Conservation (phyloP, 805 yeast genomes). For the Ascoidea tarda region DNA sequence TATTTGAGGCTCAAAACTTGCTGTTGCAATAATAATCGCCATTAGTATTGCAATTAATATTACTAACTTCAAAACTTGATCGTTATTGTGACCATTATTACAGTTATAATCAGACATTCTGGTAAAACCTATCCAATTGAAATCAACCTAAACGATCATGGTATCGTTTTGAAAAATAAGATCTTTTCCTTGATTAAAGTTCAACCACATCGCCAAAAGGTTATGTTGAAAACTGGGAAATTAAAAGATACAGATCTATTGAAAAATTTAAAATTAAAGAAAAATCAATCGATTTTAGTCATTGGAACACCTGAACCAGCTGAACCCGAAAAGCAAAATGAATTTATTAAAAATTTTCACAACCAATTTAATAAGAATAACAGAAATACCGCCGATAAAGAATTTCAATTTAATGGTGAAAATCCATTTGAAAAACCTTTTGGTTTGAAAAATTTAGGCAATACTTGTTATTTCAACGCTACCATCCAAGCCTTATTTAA, state of each 20-base stretch:
- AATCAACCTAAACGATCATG: conserved; percentile 40
- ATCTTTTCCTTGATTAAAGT: conserved; percentile 65
- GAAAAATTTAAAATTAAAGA: conserved; percentile 38
- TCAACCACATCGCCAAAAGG: conserved; percentile 83
- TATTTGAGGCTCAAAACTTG: too few relatives aligned
- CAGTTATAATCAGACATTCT: conserved; percentile 44
- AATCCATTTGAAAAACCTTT: conserved; percentile 46
- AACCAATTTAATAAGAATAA: too few relatives aligned
- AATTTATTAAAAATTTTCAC: not conserved
- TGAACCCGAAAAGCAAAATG: too few relatives aligned
- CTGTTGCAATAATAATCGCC: too few relatives aligned
- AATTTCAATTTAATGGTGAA: conserved; percentile 2
- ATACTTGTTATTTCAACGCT: conserved; percentile 90
- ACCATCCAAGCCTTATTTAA: conserved; percentile 82
- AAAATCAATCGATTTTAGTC: conserved; percentile 66
- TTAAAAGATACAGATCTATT: conserved; percentile 53
- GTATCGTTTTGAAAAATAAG: conserved; percentile 49
- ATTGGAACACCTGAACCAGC: conserved; percentile 69
- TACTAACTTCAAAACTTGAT: not conserved
- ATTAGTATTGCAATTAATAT: conserved; percentile 2
- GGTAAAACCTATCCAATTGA: conserved; percentile 55
- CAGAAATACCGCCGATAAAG: not conserved
- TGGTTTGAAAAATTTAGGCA: conserved; percentile 89
- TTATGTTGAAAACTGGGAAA: conserved; percentile 82
- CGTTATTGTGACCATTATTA: not conserved